Evolutionary conservation across 2,329 filamentous ascomycete species (phyloP), one percentile per base, ranked within the genome.

Genomic region (Chaetomiaceae sp.): DNA sequence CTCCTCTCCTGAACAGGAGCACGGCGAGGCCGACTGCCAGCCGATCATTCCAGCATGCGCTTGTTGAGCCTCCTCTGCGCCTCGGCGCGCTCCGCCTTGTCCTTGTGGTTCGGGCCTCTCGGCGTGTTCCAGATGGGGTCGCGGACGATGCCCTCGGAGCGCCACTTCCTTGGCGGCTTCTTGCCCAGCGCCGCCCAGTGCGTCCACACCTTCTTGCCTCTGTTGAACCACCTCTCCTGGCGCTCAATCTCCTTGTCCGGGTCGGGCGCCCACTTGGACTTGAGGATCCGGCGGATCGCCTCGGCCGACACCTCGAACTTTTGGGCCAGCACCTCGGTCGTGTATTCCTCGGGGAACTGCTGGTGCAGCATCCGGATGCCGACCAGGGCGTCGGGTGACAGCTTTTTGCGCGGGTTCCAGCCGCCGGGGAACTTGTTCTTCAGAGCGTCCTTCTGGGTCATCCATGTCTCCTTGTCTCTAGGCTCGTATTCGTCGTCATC

Each of bases 381-480:
- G n/a, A 87, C 85, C 27, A 96, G 74, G 1, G 91, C 89, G 67
- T 97, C 92, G 0, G 93, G 93, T 0, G 93, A 97, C 9, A 99
- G 77, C 52, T 85, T 85, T 68, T 95, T 96, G 43, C 80, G 78
- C 25, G 93, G 92, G 23, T 78, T 77, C 91, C 92, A 99, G 9
- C 85, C 82, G 7, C 85, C 79, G 2, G 82, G 82, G 58, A 96
- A 93, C 63, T 97, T 99, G 54, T 80, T 69, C 60, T 84, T 79
- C 31, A 95, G 69, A 0, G 83, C 86, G 2, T 72, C 72, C 66
- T 96, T 96, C 58, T 96, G 86, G 13, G 80, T 66, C 65, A 81
- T 77, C 93, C 93, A 97, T 3, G 41, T n/a, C 27, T 64, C 62
- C 27, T 61, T 62, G 38, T 55, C 52, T 54, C 58, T 61, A 16